Base-by-base conservation (phyloP, 2,329 filamentous ascomycete genomes). In the Epichloe aotearoae region DNA sequence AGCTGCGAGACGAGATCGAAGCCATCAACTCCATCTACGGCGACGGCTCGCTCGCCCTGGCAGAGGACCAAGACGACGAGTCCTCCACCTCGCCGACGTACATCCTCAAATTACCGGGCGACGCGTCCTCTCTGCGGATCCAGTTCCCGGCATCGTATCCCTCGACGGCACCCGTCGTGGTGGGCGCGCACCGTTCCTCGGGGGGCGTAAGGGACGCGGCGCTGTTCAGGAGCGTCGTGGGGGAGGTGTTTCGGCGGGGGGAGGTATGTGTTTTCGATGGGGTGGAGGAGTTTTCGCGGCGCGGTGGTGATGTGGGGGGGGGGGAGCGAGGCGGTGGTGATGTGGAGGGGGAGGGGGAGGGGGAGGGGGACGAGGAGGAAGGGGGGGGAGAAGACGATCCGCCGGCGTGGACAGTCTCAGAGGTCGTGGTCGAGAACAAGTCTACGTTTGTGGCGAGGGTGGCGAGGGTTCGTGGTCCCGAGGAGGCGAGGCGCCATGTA, bases 231-330 rank as follows among this genome's bases (percentile, higher is more conserved):
- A 73, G 81, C 37, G 82, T 84, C 0, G 68, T 96, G 34, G 73
- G 71, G 71, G 71, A 73, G n/a, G 76, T 86, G 4, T 95, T 83
- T 64, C 74, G 77, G 49, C 77, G 81, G 0, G 89, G 88, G 88
- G 0, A 76, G 80, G 88, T 95, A 20, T 96, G 90, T 61, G 71
- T 98, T 3, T 98, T 90, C 60, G 91, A 96, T 63, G 76, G 94
- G n/a, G 76, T 96, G 38, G 90, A 95, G 60, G 84, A 86, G 61
- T 70, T 85, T 56, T 74, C 70, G 51, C 71, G 74, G 49, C 59
- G 71, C 19, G 64, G 65, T 2, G 67, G 11, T 12, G 14, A 12
- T 14, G 34, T 4, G 36, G 45, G 12, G 94, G n/a, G 76, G 94
- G n/a, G 69, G 50, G 65, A 54, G 51, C 12, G 43, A 44, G 5